Evolutionary conservation across 192 early-diverging fungal genomes (phyloP), one percentile per base, ranked within the genome.

Genomic region (Polychytrium aggregatum): DNA sequence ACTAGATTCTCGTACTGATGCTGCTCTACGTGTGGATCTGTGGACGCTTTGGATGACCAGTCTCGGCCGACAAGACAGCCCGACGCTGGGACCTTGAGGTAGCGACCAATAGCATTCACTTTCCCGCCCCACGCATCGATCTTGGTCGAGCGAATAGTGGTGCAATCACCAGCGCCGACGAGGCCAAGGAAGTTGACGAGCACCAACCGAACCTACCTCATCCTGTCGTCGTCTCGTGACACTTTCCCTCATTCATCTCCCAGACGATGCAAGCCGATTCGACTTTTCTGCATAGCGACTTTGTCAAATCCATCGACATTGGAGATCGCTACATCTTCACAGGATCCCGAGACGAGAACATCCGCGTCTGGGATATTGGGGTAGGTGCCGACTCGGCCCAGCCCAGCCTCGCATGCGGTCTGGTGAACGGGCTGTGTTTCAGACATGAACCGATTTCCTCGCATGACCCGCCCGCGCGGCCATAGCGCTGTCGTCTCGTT

Each of bases 61-160:
- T 79, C 9, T 96, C 92, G 6, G 94, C 89, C 5, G 94, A 98
- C 48, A 93, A 89, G 33, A 86, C 85, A 0, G 87, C 75, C 0
- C 81, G 82, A 51, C 65, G 90, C 51, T 90, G 90, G 82, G 86
- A 97, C 60, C 50, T 84, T 18, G 81, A 78, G 63, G 85, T 82
- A 73, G n/a, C n/a, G n/a, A n/a, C n/a, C n/a, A n/a, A n/a, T n/a
- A n/a, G n/a, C n/a, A n/a, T n/a, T n/a, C n/a, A n/a, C n/a, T n/a
- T n/a, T n/a, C n/a, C n/a, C n/a, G n/a, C n/a, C n/a, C n/a, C n/a
- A n/a, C n/a, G n/a, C n/a, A n/a, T n/a, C n/a, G n/a, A n/a, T n/a
- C n/a, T n/a, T n/a, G n/a, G n/a, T n/a, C n/a, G n/a, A n/a, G n/a
- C n/a, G n/a, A n/a, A n/a, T n/a, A n/a, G n/a, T n/a, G n/a, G n/a